Evolutionary conservation across 2,329 filamentous ascomycete genomes (phyloP).

Genomic region (Lithohypha guttulata): DNA sequence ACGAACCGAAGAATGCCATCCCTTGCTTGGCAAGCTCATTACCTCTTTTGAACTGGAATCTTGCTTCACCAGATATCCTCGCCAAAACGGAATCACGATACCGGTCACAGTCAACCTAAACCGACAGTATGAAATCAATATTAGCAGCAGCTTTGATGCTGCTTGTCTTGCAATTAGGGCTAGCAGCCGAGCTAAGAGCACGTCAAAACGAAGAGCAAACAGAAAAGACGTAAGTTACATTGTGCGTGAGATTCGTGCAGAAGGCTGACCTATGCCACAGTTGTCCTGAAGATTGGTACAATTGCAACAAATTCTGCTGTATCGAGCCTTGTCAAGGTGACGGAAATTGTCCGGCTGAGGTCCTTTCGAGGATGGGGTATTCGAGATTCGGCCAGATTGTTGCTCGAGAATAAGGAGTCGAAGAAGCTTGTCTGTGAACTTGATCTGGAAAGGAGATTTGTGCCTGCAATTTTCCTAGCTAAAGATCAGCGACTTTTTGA

Average conservation of each 20-base stretch:
- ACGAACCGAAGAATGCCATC: conserved; percentile 2
- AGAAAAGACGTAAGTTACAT: background rate
- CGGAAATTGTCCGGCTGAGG: conserved; percentile 5
- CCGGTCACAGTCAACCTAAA: too few species aligned
- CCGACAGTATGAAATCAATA: background rate
- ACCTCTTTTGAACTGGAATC: too few species aligned
- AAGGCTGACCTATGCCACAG: conserved; percentile 5
- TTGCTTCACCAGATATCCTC: too few species aligned
- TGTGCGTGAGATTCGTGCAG: background rate
- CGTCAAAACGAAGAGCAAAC: conserved; percentile 8
- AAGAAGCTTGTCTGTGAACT: too few species aligned
- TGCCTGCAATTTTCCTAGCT: too few species aligned
- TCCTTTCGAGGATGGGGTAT: conserved; percentile 5
- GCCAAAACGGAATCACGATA: too few species aligned
- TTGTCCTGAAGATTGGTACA: background rate
- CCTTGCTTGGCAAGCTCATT: too few species aligned
- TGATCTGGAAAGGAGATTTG: too few species aligned
- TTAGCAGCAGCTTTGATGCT: background rate
- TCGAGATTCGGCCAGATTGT: conserved; percentile 4
- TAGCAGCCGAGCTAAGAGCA: background rate
- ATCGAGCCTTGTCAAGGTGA: background rate
- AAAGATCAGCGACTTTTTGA: too few species aligned
- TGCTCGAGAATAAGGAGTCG: conserved; percentile 7
- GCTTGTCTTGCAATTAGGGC: background rate
- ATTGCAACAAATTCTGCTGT: conserved; percentile 9